These are phyloP conservation scores for Monosporascus ibericus DNA, from an alignment of 2,329 filamentous ascomycete species.

Conservation along the genomic window DNA sequence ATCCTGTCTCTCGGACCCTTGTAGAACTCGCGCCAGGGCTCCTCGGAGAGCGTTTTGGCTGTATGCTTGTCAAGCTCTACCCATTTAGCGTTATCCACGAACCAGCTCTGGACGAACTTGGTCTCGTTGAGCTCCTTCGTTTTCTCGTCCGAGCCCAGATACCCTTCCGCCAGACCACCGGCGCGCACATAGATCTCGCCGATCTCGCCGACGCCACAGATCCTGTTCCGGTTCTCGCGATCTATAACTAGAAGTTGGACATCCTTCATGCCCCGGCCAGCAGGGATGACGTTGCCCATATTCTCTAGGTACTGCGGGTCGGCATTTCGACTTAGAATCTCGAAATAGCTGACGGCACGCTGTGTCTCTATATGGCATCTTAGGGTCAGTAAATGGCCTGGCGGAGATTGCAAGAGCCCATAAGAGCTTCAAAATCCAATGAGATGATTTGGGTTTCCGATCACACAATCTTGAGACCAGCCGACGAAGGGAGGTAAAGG, in stretches of 20 bases:
- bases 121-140: slow-evolving; percentile 55
- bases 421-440: no score
- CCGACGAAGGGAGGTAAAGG: no score
- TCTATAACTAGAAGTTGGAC: slow-evolving; percentile 70
- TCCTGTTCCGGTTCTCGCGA: slow-evolving; percentile 34
- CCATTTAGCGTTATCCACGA: slow-evolving; percentile 69
- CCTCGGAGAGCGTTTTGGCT: slow-evolving; percentile 14
- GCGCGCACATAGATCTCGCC: slow-evolving; percentile 50
- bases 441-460: no score
- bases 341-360: slow-evolving; percentile 64
- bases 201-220: no score
- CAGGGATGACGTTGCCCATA: slow-evolving; percentile 65
- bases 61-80: slow-evolving; percentile 37
- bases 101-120: slow-evolving; percentile 86
- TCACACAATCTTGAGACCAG: no score
- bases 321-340: slow-evolving; percentile 57
- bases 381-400: no score
- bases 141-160: slow-evolving; percentile 53
- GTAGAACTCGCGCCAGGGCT: slow-evolving; percentile 56
- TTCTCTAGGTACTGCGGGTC: slow-evolving; percentile 55
- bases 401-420: no score
- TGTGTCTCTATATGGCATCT: slow-evolving; percentile 59
- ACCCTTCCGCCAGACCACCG: slow-evolving; percentile 68
- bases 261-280: slow-evolving; percentile 68
- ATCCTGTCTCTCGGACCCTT: slow-evolving; percentile 78